phyloP scores from a whole-genome alignment of 345 rosid species.

The Eucalyptus regnans region DNA sequence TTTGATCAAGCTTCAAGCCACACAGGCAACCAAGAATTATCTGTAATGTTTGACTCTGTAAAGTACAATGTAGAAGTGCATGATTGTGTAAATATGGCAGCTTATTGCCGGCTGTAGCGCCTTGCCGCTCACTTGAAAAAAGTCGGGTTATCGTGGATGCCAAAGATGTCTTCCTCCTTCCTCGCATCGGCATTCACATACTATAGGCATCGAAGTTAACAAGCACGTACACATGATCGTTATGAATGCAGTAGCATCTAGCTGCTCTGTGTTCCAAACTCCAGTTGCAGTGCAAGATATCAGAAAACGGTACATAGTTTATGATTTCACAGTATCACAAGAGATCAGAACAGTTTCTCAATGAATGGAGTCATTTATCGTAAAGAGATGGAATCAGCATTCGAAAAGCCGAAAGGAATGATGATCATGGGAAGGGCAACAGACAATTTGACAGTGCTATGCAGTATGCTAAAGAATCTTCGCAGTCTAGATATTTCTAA shows the following conservation, averaged over 20 bases:
- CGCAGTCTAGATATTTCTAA: not conserved
- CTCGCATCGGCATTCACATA: slow-evolving; percentile 19
- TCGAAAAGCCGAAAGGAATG: rapidly evolving
- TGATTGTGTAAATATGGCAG: not conserved
- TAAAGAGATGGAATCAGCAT: not conserved
- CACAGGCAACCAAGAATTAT: no score
- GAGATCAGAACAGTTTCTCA: not conserved
- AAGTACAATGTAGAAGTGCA: not conserved
- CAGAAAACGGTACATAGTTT: not conserved
- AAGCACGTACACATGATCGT: not conserved
- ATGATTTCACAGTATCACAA: not conserved
- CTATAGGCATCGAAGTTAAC: slow-evolving; percentile 6
- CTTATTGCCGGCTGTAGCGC: not conserved
- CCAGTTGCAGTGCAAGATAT: not conserved
- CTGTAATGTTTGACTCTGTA: no score
- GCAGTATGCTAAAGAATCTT: not conserved
- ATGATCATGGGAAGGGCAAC: not conserved
- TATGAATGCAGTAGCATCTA: not conserved
- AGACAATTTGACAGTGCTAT: not conserved
- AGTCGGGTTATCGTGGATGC: slow-evolving; percentile 4
- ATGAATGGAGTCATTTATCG: not conserved
- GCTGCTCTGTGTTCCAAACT: not conserved
- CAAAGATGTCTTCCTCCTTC: slow-evolving; percentile 26
- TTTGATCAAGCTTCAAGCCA: no score
- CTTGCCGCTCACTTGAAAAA: not conserved